Conservation (phyloP, 1,284 basidiomycete genomes). For the Rhodotorula sp. region DNA sequence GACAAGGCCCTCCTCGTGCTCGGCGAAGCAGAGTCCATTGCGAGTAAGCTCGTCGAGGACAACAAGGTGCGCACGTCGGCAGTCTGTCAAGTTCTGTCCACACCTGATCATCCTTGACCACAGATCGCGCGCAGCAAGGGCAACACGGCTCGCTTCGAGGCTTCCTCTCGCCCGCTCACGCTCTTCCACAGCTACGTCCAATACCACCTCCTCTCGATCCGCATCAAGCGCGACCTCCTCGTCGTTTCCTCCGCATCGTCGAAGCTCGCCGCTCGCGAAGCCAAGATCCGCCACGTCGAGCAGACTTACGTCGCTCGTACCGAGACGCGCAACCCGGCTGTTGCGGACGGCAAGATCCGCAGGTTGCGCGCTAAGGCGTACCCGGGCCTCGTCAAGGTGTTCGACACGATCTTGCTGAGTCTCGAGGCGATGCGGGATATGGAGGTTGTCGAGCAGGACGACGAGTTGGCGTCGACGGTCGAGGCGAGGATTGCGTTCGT, state of each 20-base stretch:
- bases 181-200: constrained; percentile 82
- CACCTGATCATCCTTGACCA: neutral
- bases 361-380: constrained; percentile 57
- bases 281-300: constrained; percentile 45
- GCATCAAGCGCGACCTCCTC: constrained; percentile 83
- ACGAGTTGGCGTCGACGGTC: constrained; percentile 71
- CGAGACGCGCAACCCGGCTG: constrained; percentile 44
- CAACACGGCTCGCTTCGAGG: constrained; percentile 39
- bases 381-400: constrained; percentile 80
- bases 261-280: constrained; percentile 45
- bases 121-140: constrained; percentile 53
- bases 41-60: constrained; percentile 71
- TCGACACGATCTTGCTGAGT: constrained; percentile 79
- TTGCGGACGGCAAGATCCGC: constrained; percentile 19
- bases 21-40: constrained; percentile 81
- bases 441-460: constrained; percentile 80
- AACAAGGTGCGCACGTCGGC: constrained; percentile 63
- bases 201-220: constrained; percentile 77
- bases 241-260: constrained; percentile 65
- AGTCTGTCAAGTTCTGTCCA: neutral
- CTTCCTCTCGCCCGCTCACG: constrained; percentile 55
- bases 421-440: constrained; percentile 76
- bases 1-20: constrained; percentile 77
- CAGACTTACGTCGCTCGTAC: constrained; percentile 17
- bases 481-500: constrained; percentile 73